Evolutionary conservation across 208 protist genomes (phyloP), one percentile per base, ranked within the genome.

Genomic region (Jaenimonas drosophilae): DNA sequence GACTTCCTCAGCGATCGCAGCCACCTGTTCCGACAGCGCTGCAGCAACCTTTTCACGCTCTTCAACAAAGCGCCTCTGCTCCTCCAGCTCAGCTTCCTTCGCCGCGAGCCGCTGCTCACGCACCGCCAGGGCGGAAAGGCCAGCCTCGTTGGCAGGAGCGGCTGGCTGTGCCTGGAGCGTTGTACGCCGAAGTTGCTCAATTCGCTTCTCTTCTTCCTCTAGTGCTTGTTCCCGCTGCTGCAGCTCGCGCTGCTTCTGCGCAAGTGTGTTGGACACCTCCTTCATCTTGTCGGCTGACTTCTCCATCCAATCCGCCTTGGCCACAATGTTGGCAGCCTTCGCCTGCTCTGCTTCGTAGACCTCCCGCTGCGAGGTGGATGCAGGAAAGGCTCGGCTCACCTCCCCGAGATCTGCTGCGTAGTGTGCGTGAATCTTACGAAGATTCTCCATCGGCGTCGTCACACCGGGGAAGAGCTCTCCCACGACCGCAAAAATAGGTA

Each of bases 401-500:
- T 9, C 17, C 17, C 37, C 37, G 25, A 23, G 24, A 6, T 30
- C 11, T 21, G 28, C 17, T 12, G 59, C 54, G 41, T 92, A 92
- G 31, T 66, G 33, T 29, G 58, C 53, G 33, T 75, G 65, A 25
- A 88, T 31, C 2, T 29, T 25, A 7, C 62, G 55, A 33, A 92
- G 66, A 21, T 83, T 64, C 21, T 39, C 53, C 24, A 88, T 21
- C 2, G 84, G 78, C 9, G 58, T 49, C 4, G 50, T 43, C 9
- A 88, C 38, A 2, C 11, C 12, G 0, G 84, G 74, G 36, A 88
- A 82, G 2, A 88, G 38, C 32, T 80, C 69, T 0, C 83, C 58
- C 16, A 93, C 41, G 0, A 85, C 17, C 48, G 88, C 60, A 40
- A 82, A 89, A 14, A 70, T 39, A 2, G 86, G 86, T 5, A 82